Evolutionary conservation across 805 yeast species (phyloP).

Genomic region (Yamadazyma phyllophila): DNA sequence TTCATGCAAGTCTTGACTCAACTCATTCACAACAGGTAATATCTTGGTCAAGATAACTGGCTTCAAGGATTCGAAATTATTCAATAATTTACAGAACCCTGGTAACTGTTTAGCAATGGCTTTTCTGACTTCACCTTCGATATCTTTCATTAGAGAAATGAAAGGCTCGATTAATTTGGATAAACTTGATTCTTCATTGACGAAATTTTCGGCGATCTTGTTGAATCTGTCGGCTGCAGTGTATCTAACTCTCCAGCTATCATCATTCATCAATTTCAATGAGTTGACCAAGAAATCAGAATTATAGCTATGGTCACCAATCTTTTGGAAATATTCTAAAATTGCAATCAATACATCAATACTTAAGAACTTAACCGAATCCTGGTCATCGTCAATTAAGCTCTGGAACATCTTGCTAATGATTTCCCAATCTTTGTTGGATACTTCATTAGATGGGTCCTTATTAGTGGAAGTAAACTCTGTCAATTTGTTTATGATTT

Average conservation of each 20-base stretch:
- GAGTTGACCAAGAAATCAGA: slow-evolving; percentile 64
- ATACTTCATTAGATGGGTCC: slow-evolving; percentile 36
- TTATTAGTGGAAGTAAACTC: slow-evolving; percentile 36
- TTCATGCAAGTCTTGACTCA: slow-evolving; percentile 90
- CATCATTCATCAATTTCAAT: slow-evolving; percentile 73
- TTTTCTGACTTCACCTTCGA: slow-evolving; percentile 95
- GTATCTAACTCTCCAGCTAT: slow-evolving; percentile 97
- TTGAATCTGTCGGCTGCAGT: slow-evolving; percentile 96
- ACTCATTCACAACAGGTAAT: slow-evolving; percentile 76
- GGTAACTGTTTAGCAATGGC: slow-evolving; percentile 93
- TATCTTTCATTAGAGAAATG: slow-evolving; percentile 77
- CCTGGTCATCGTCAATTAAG: slow-evolving; percentile 83
- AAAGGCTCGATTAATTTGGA: slow-evolving; percentile 68
- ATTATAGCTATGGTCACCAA: slow-evolving; percentile 56
- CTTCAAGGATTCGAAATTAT: slow-evolving; percentile 30
- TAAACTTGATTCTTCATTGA: slow-evolving; percentile 53
- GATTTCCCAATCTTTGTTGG: slow-evolving; percentile 69
- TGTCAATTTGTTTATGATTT: slow-evolving; percentile 55
- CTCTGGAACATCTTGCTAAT: slow-evolving; percentile 79
- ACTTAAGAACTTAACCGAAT: slow-evolving; percentile 86
- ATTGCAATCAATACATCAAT: slow-evolving; percentile 87
- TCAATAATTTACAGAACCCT: slow-evolving; percentile 57
- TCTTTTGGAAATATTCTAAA: slow-evolving; percentile 61
- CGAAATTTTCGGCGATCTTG: slow-evolving; percentile 63
- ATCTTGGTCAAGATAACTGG: slow-evolving; percentile 63